Percentiles rank a stretch among this genome's conserved stretches.
phyloP scores from a whole-genome alignment of 192 early-diverging fungal genomes.

The Coemansia sp. region DNA sequence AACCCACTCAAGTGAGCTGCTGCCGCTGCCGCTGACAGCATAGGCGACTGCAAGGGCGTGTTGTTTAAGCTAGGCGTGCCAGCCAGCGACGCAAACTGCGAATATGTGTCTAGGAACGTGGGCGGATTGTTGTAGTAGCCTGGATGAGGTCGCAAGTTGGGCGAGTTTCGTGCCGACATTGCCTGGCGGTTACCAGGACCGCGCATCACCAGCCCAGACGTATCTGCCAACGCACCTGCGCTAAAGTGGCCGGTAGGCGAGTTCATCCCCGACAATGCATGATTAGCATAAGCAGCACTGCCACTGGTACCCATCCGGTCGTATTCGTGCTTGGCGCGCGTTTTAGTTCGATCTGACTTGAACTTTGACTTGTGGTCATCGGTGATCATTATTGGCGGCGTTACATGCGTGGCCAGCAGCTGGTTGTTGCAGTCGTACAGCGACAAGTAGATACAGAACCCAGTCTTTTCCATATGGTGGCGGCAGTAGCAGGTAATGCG shows the following conservation, averaged over 20 bases:
- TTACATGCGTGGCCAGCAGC: constrained; percentile 74
- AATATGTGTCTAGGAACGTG: constrained; percentile 44
- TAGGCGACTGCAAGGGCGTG: constrained; percentile 48
- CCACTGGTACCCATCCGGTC: constrained; percentile 38
- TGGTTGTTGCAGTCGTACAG: constrained; percentile 65
- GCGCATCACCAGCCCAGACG: neutral
- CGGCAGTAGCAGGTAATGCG: constrained; percentile 96
- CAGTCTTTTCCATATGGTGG: constrained; percentile 90
- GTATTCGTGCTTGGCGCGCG: constrained; percentile 55
- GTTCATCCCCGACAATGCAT: constrained; percentile 35
- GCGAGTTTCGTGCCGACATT: constrained; percentile 51
- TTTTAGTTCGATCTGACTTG: constrained; percentile 54
- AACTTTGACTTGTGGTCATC: constrained; percentile 94
- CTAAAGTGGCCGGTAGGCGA: constrained; percentile 10
- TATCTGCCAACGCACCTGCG: neutral
- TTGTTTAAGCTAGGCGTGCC: constrained; percentile 47
- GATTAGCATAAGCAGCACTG: constrained; percentile 44
- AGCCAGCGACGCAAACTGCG: constrained; percentile 51
- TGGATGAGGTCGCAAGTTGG: constrained; percentile 33
- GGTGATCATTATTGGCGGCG: constrained; percentile 94
- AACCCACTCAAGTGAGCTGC: constrained; percentile 37
- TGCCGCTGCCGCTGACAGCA: constrained; percentile 24
- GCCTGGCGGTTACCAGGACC: constrained; percentile 27
- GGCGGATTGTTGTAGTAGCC: constrained; percentile 13
- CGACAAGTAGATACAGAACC: constrained; percentile 85